Evolutionary conservation across 2,329 filamentous ascomycete genomes (phyloP), one percentile per base, ranked within the genome.

Genomic region (Fusarium penzigii): DNA sequence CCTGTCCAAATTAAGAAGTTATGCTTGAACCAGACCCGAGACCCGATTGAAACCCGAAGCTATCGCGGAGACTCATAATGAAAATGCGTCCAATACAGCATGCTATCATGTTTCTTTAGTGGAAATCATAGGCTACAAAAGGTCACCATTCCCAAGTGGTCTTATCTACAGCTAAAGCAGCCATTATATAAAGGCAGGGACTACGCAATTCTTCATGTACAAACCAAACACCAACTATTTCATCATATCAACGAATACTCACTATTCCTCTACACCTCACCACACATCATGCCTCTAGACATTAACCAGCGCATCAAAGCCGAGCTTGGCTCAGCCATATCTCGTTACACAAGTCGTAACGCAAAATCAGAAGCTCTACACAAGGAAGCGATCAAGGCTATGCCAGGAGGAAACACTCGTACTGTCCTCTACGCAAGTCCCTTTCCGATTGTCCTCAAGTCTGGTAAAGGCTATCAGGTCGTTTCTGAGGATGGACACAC

Each of bases 351-450:
- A 7, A 49, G 65, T 32, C 64, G 62, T 34, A 78, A 78, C 56
- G 67, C 70, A 7, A 60, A 55, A 2, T 78, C 76, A 53, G 66
- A 67, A 40, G 46, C 55, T 38, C 68, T 73, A 13, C 71, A 79
- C 51, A 62, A 72, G 12, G 56, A 67, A 25, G 74, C 76, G n/a
- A 41, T 68, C 42, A 56, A 65, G 29, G 55, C 59, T 12, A 65
- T 78, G 29, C 76, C 77, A 1, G 77, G 77, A 17, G 77, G 77
- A 36, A 78, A 78, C 60, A 79, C 76, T 6, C 70, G 77, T 50
- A 75, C 72, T 0, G 70, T 76, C 14, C 69, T 79, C 25, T 65
- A 76, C 56, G 68, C 70, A n/a, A 64, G 66, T 5, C 77, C 77
- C 2, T 79, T 78, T 45, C 76, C 77, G 1, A 53, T 78, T 10